Conservation (phyloP, 352 stramenopile genomes). For the Phytophthora ramorum region DNA sequence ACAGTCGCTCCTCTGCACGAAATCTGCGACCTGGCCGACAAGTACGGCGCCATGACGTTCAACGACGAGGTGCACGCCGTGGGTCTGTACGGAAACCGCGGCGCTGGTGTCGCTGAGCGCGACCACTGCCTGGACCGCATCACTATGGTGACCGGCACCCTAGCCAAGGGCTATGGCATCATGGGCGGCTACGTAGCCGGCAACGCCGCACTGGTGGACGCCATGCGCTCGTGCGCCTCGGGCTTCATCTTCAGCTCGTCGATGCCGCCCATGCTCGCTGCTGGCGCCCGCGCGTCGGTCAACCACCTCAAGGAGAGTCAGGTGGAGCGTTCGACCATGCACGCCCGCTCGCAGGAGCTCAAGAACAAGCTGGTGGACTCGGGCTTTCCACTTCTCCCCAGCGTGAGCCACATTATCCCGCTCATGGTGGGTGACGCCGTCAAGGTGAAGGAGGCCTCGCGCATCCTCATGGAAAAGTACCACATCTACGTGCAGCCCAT, state of each 20-base stretch:
- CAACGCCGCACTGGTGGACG: conserved; percentile 83
- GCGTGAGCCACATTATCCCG: conserved; percentile 91
- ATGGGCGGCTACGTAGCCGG: conserved; percentile 93
- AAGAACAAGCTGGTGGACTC: conserved; percentile 86
- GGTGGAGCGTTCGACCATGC: conserved; percentile 83
- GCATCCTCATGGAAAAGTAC: conserved; percentile 92
- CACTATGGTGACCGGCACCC: conserved; percentile 91
- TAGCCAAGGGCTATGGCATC: conserved; percentile 92
- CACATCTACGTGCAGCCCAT: conserved; percentile 93
- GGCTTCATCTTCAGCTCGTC: conserved; percentile 94
- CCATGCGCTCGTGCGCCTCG: conserved; percentile 86
- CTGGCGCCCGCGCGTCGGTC: conserved; percentile 82
- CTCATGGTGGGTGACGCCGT: conserved; percentile 89
- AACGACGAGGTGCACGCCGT: conserved; percentile 93
- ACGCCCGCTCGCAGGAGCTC: conserved; percentile 82
- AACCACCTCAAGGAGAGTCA: conserved; percentile 87
- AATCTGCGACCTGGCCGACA: conserved; percentile 88
- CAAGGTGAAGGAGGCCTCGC: conserved; percentile 90
- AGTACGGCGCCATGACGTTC: conserved; percentile 93
- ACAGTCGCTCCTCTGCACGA: conserved; percentile 86
- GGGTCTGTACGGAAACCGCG: conserved; percentile 88
- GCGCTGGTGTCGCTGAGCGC: conserved; percentile 85
- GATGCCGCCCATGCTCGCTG: conserved; percentile 87
- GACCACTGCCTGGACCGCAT: conserved; percentile 89
- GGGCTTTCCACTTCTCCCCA: conserved; percentile 87